phyloP scores from a whole-genome alignment of 1,284 basidiomycete species.

The Psilocybe mexicana region DNA sequence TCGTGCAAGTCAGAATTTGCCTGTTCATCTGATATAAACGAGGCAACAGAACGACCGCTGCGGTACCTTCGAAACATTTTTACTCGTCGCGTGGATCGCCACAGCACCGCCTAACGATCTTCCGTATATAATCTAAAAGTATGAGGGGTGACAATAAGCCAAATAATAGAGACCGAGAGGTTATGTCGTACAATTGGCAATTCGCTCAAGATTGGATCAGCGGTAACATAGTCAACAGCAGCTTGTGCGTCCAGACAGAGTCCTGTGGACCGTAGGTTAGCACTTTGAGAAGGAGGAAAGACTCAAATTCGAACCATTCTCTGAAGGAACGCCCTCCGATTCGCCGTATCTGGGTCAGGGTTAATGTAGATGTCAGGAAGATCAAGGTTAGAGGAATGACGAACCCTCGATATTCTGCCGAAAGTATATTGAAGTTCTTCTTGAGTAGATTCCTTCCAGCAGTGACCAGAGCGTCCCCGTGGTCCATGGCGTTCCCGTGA shows the following conservation, averaged over 20 bases:
- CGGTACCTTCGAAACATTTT: slow-evolving; percentile 33
- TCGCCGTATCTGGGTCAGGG: slow-evolving; percentile 37
- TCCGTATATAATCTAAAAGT: slow-evolving; percentile 37
- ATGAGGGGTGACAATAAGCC: neutral
- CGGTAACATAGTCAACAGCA: slow-evolving; percentile 36
- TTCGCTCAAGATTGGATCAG: slow-evolving; percentile 27
- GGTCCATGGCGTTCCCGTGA: slow-evolving; percentile 42
- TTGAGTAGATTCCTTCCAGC: slow-evolving; percentile 25
- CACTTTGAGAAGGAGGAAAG: neutral
- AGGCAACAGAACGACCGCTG: too few relatives aligned
- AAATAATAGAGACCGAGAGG: slow-evolving; percentile 24
- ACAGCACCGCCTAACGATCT: slow-evolving; percentile 46
- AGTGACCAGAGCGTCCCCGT: slow-evolving; percentile 25
- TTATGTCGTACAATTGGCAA: slow-evolving; percentile 36
- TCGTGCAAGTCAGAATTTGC: too few relatives aligned
- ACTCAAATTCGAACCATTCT: slow-evolving; percentile 29
- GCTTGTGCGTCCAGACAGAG: slow-evolving; percentile 42
- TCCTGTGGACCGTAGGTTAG: slow-evolving; percentile 25
- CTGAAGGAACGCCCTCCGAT: slow-evolving; percentile 36
- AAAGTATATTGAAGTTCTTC: slow-evolving; percentile 37
- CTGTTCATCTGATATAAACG: too few relatives aligned
- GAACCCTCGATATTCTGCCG: slow-evolving; percentile 43
- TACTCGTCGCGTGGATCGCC: slow-evolving; percentile 41
- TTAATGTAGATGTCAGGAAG: slow-evolving; percentile 26
- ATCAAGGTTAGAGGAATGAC: slow-evolving; percentile 10